Evolutionary conservation across 1,284 basidiomycete genomes (phyloP), one percentile per base, ranked within the genome.

Genomic region (Malassezia sympodialis): DNA sequence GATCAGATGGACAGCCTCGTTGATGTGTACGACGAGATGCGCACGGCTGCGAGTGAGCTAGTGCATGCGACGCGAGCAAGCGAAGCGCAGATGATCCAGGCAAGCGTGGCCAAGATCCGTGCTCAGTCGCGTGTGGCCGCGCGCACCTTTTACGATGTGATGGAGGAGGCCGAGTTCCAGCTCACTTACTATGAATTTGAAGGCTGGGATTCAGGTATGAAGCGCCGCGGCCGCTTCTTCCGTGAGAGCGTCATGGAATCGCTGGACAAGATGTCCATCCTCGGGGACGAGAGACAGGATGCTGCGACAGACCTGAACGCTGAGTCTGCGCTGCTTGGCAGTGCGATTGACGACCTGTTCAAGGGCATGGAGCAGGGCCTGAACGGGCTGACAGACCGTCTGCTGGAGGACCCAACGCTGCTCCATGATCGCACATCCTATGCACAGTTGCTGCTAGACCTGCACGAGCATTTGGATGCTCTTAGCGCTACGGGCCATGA

Each of bases 101-200:
- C 65, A 8, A 59, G 62, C 37, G 56, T 61, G 23, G 56, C 54
- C 32, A 60, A 66, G 24, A 60, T 73, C 30, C 62, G 62, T 3
- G 50, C 60, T n/a, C 71, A 59, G 37, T 55, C 61, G 21, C 46
- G 27, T 0, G 56, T 63, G 24, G 67, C 66, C 27, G 53, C 59
- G 32, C 47, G 59, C n/a, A 59, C 54, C 4, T 71, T 63, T 49
- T 61, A 62, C 52, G 51, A 54, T 15, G 53, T 67, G 24, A 71
- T 73, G 67, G 53, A 59, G 23, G 49, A 60, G 10, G 62, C 59
- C 51, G 68, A 69, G 51, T 73, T 72, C 48, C 48, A 62, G 12
- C 56, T 34, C 8, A 72, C 65, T 45, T 61, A 62, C 51, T 67
- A 68, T 42, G 67, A 73, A 27, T 66, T 59, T 55, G 55, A 58